Percentiles rank a stretch among this genome's conserved stretches.
phyloP scores from a whole-genome alignment of 768 basidiomycete genomes.

The Hypsizygus marmoreus region DNA sequence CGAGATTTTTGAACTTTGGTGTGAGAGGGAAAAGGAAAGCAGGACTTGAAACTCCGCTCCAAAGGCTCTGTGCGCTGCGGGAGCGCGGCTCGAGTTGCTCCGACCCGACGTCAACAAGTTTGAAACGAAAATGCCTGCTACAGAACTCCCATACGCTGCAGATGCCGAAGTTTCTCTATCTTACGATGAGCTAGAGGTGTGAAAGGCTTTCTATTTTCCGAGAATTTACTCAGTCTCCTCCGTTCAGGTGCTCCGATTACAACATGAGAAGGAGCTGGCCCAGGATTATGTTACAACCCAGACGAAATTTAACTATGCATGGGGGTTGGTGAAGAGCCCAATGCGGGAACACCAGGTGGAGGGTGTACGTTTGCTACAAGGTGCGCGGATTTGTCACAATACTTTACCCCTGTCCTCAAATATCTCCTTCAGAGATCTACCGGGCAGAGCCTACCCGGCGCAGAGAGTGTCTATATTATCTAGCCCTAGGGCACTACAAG shows the following conservation, averaged over 20 bases:
- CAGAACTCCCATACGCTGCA: constrained; percentile 93
- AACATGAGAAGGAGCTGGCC: constrained; percentile 86
- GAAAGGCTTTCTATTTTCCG: constrained; percentile 12
- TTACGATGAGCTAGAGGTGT: constrained; percentile 88
- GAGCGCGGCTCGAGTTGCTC: too few species aligned
- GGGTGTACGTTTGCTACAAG: constrained; percentile 90
- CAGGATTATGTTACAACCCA: constrained; percentile 89
- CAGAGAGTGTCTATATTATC: constrained; percentile 95
- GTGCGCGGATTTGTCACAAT: constrained; percentile 34
- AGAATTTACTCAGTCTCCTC: not conserved
- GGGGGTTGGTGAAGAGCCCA: constrained; percentile 95
- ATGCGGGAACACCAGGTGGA: constrained; percentile 84
- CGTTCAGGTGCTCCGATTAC: constrained; percentile 73
- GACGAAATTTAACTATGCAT: constrained; percentile 96
- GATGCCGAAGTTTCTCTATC: constrained; percentile 89
- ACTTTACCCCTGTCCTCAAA: constrained; percentile 12
- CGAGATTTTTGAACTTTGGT: constrained; percentile 22
- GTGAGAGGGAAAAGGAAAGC: constrained; percentile 17
- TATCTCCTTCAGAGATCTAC: constrained; percentile 73
- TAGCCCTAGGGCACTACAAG: constrained; percentile 95
- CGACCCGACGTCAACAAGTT: too few species aligned
- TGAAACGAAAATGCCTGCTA: constrained; percentile 61
- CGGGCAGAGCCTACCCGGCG: constrained; percentile 82
- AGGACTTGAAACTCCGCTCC: constrained; percentile 41
- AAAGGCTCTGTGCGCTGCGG: not conserved